A percentile compares a stretch with the other conserved stretches of the same genome.
phyloP scores from a whole-genome alignment of 148 eudicot species.

The Salicornia ramosissima region DNA sequence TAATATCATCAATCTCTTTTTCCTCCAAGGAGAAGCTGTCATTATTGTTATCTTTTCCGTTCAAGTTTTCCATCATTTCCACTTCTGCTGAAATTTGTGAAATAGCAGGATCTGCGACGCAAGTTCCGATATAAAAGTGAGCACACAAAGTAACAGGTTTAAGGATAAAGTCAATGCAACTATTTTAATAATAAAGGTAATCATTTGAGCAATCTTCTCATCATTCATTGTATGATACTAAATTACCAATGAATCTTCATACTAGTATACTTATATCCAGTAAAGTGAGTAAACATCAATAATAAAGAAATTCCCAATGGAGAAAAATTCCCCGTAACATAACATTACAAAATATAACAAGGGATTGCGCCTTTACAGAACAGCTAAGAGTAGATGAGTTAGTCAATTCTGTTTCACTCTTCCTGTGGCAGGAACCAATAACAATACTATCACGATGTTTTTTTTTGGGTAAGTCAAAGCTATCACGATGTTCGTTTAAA shows the following conservation, averaged over 20 bases:
- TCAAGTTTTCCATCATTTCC: constrained; percentile 23
- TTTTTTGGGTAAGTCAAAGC: too few species aligned
- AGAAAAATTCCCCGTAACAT: not conserved
- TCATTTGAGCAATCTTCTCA: not conserved
- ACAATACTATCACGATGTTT: too few species aligned
- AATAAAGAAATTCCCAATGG: not conserved
- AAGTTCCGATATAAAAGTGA: constrained; percentile 5
- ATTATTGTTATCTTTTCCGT: constrained; percentile 26
- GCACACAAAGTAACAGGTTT: not conserved
- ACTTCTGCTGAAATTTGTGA: constrained; percentile 38
- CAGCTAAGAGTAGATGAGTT: too few species aligned
- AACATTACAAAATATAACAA: not conserved
- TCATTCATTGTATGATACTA: not conserved
- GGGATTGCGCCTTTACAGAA: too few species aligned
- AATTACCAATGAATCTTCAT: not conserved
- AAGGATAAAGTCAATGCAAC: not conserved
- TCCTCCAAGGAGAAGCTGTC: constrained; percentile 29
- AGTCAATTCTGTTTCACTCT: too few species aligned
- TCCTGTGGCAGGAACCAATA: too few species aligned
- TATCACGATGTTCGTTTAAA: too few species aligned
- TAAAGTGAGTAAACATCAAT: too few species aligned
- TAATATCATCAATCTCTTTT: constrained; percentile 49
- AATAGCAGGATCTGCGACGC: constrained; percentile 59
- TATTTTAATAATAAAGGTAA: not conserved
- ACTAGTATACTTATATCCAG: not conserved